Evolutionary conservation across 1,284 basidiomycete genomes (phyloP), one percentile per base, ranked within the genome.

Genomic region (Tilletia walkeri): DNA sequence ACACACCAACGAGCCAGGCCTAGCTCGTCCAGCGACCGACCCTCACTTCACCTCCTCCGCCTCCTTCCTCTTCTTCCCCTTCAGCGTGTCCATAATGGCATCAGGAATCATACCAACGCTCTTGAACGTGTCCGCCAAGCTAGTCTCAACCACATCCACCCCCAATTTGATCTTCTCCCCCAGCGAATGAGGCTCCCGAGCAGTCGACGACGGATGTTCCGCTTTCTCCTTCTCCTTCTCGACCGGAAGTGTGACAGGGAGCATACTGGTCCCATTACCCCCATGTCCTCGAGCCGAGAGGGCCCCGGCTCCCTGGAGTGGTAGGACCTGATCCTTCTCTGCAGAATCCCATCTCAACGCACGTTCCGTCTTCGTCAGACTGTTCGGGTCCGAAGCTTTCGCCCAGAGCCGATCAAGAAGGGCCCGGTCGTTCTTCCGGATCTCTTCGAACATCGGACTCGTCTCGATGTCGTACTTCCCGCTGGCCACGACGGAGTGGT

Each of bases 401-500:
- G 18, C 48, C 77, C 77, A 79, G 56, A 76, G 63, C 45, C 20
- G 3, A 10, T 69, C 53, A 53, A 79, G 53, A 9, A 34, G 18
- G 2, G 34, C 39, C 1, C 65, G 45, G 36, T 75, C 70, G 10
- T 67, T n/a, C 7, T 20, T 20, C 1, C 75, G 41, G 16, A 79
- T 38, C 34, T 74, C 65, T 7, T 54, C 69, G 47, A 78, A 77
- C 6, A 65, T 67, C 24, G 68, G 69, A 3, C 71, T 65, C 0
- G 68, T 70, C 2, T 65, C 41, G 10, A 56, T 56, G 20, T 69
- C 18, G 18, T 78, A 70, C 3, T 75, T 38, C 0, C 73, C 77
- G 2, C 74, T 73, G 1, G 70, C 65, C n/a, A 72, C 61, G 2
- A 79, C 75, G 12, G 72, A 74, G n/a, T 77, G 67, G 41, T 79